These are phyloP conservation scores for Dactylellina cionopaga DNA, from an alignment of 2,329 filamentous ascomycete species.

Conservation along the genomic window DNA sequence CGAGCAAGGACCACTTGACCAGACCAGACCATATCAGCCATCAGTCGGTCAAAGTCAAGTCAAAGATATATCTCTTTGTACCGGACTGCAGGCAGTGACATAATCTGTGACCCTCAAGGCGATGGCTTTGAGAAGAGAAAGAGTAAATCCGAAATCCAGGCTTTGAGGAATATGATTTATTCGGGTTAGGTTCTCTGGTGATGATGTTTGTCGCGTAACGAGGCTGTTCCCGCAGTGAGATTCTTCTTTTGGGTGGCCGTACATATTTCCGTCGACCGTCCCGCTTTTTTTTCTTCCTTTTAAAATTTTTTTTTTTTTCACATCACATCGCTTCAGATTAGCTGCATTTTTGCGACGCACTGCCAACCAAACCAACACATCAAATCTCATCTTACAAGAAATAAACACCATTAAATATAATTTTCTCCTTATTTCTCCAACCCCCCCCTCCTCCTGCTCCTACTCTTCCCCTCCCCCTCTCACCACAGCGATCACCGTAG, in stretches of 20 bases:
- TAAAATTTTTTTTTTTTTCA: constrained; percentile 25
- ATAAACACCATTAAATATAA: not conserved
- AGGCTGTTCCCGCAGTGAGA: constrained; percentile 30
- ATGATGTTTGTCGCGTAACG: constrained; percentile 31
- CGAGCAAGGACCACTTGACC: too few relatives aligned
- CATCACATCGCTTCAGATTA: constrained; percentile 26
- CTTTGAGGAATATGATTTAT: constrained; percentile 8
- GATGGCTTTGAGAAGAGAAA: too few relatives aligned
- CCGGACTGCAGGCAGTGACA: too few relatives aligned
- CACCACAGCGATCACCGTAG: not conserved
- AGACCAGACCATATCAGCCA: too few relatives aligned
- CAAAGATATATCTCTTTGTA: too few relatives aligned
- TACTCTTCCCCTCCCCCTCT: not conserved
- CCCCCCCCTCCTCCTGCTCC: not conserved
- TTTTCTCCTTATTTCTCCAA: not conserved
- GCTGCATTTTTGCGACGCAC: constrained; percentile 27
- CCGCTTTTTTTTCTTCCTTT: constrained; percentile 6
- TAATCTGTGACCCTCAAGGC: too few relatives aligned
- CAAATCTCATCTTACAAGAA: too few relatives aligned
- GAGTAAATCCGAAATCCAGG: too few relatives aligned
- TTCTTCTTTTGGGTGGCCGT: not conserved
- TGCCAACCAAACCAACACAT: too few relatives aligned
- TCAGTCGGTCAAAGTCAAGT: too few relatives aligned
- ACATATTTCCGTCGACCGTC: not conserved
- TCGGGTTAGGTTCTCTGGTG: constrained; percentile 5